Conservation (phyloP, 164 flowering plant species). For the Cinnamomum chago region DNA sequence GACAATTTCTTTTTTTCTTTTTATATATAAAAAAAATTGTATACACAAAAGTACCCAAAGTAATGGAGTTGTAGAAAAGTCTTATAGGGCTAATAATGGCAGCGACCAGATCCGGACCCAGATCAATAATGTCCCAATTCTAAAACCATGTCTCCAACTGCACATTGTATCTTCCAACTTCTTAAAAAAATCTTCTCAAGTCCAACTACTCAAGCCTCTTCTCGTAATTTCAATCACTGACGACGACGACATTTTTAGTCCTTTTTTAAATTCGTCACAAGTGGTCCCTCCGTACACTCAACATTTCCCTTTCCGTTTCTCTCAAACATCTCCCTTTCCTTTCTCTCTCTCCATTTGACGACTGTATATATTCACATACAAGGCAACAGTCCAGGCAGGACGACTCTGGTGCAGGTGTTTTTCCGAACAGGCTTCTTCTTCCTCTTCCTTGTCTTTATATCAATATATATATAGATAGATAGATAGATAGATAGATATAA, state of each 20-base stretch:
- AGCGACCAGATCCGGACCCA: no score
- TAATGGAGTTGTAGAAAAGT: background rate
- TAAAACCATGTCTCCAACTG: background rate
- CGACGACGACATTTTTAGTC: background rate
- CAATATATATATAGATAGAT: no score
- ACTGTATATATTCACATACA: no score
- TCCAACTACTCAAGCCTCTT: background rate
- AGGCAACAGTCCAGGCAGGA: background rate
- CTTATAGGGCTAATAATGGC: no score
- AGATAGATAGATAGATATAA: no score
- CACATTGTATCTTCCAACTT: background rate
- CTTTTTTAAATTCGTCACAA: background rate
- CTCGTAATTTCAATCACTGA: background rate
- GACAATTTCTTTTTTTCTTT: no score
- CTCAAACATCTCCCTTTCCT: no score
- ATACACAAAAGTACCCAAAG: no score
- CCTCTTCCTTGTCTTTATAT: no score
- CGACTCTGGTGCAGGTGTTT: constrained; percentile 19
- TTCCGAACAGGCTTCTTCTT: constrained; percentile 10
- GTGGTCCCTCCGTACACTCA: background rate
- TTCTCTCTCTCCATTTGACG: background rate
- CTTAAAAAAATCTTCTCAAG: background rate
- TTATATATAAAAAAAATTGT: no score
- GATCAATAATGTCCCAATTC: background rate
- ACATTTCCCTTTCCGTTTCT: background rate